Percentiles rank a stretch among this genome's conserved stretches.
These are phyloP conservation scores for Dictyostelium discoideum DNA, from an alignment of 78 protist species.

Conservation along the genomic window DNA sequence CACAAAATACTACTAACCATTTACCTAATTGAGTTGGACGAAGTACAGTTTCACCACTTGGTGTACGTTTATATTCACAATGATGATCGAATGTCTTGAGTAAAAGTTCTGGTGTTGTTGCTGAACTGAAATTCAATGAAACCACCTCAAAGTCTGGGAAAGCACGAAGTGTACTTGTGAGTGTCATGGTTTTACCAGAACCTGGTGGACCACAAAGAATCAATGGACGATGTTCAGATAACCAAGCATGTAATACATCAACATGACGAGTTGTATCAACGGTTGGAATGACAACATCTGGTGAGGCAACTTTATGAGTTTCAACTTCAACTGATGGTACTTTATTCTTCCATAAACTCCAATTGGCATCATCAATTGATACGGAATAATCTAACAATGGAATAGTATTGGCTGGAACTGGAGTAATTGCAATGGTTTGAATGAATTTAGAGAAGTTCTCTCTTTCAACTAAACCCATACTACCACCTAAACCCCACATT, in stretches of 20 bases:
- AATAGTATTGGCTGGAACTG: constrained; percentile 63
- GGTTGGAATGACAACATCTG: constrained; percentile 97
- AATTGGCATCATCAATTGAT: constrained; percentile 86
- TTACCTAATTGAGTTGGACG: constrained; percentile 83
- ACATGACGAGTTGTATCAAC: constrained; percentile 98
- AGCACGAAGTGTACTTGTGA: constrained; percentile 86
- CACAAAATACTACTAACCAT: constrained; percentile 97
- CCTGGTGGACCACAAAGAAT: constrained; percentile 99
- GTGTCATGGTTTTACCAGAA: constrained; percentile 98
- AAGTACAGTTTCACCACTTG: constrained; percentile 88
- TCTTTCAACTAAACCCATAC: constrained; percentile 78
- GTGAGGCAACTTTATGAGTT: constrained; percentile 88
- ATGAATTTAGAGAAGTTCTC: constrained; percentile 78
- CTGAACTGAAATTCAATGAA: constrained; percentile 93
- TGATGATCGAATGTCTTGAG: constrained; percentile 90
- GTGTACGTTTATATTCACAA: constrained; percentile 88
- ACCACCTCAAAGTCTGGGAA: constrained; percentile 92
- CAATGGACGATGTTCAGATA: constrained; percentile 92
- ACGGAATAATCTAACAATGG: constrained; percentile 91
- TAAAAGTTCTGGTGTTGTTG: constrained; percentile 93
- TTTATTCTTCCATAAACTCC: constrained; percentile 91
- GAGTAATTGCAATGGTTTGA: constrained; percentile 57
- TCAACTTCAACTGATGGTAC: constrained; percentile 90
- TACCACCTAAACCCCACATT: constrained; percentile 96
- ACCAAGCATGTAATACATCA: constrained; percentile 92